These are phyloP conservation scores for Phytophthora quininea DNA, from an alignment of 352 stramenopile species.

Conservation along the genomic window DNA sequence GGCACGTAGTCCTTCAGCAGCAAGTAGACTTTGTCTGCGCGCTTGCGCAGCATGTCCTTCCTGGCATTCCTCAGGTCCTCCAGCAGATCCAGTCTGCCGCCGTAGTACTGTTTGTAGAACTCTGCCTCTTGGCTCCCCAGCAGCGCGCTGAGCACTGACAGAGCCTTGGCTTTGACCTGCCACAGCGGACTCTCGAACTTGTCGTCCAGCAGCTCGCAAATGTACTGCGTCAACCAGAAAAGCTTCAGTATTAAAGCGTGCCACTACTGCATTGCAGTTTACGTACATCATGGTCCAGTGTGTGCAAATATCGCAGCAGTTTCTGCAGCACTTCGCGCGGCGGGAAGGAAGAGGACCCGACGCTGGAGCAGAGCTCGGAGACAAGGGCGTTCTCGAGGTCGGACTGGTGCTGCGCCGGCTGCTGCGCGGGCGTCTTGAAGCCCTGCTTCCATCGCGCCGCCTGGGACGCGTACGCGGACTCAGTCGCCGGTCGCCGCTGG, in stretches of 20 bases:
- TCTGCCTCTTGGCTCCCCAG: conserved; percentile 59
- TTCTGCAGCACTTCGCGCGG: conserved; percentile 81
- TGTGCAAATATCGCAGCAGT: conserved; percentile 72
- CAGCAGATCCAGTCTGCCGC: conserved; percentile 48
- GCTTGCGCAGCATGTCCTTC: conserved; percentile 79
- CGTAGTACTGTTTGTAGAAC: conserved; percentile 79
- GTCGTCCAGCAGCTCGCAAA: conserved; percentile 85
- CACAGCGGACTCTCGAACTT: conserved; percentile 85
- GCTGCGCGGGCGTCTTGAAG: conserved; percentile 43
- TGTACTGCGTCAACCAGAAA: conserved; percentile 47
- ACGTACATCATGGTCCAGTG: conserved; percentile 70
- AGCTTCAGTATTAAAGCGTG: background rate
- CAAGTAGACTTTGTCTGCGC: conserved; percentile 74
- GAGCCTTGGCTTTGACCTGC: conserved; percentile 82
- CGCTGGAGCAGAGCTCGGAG: conserved; percentile 77
- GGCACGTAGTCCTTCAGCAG: conserved; percentile 40
- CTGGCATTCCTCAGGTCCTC: conserved; percentile 60
- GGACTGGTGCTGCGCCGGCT: conserved; percentile 32
- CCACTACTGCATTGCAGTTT: conserved; percentile 6
- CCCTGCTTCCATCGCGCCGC: conserved; percentile 79
- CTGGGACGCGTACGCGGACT: conserved; percentile 78
- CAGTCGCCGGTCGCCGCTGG: conserved; percentile 32
- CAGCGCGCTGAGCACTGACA: conserved; percentile 78
- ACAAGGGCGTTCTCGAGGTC: conserved; percentile 77
- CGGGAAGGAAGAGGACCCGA: conserved; percentile 83